Evolutionary conservation across 2,329 filamentous ascomycete species (phyloP).

Genomic region (Trichoderma citrinoviride): DNA sequence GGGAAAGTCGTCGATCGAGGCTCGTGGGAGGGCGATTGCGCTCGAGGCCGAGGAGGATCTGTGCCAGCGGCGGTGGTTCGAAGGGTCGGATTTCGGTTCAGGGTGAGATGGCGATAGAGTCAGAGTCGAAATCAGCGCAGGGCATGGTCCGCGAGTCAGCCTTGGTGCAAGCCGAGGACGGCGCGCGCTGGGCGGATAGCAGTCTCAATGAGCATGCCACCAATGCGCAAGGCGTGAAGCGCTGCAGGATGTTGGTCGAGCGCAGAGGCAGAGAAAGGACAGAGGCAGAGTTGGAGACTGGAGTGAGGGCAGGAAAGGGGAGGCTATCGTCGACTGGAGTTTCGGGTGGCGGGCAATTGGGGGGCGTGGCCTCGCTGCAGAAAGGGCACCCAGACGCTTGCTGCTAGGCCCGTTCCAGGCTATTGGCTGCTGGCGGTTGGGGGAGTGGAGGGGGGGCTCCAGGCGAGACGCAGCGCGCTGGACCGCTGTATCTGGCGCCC

Average conservation of each 20-base stretch:
- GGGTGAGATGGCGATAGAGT: constrained; percentile 28
- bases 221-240: not conserved
- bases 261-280: not conserved
- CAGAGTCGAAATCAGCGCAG: constrained; percentile 31
- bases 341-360: constrained; percentile 15
- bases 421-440: not conserved
- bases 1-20: constrained; percentile 8
- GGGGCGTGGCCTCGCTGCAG: constrained; percentile 12
- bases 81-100: constrained; percentile 30
- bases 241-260: not conserved
- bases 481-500: no score
- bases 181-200: constrained; percentile 22
- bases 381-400: constrained; percentile 11
- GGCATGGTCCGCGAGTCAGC: constrained; percentile 36
- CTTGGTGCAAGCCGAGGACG: constrained; percentile 32
- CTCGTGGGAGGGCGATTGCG: constrained; percentile 29
- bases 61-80: constrained; percentile 29
- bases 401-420: constrained; percentile 12
- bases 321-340: constrained; percentile 12
- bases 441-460: constrained; percentile 1
- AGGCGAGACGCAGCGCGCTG: constrained; percentile 14
- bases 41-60: constrained; percentile 34
- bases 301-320: not conserved
- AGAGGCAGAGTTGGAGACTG: not conserved
- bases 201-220: constrained; percentile 27